Evolutionary conservation across 106 monocot species (phyloP), one percentile per base, ranked within the genome.

Genomic region (Triglochin maritima): DNA sequence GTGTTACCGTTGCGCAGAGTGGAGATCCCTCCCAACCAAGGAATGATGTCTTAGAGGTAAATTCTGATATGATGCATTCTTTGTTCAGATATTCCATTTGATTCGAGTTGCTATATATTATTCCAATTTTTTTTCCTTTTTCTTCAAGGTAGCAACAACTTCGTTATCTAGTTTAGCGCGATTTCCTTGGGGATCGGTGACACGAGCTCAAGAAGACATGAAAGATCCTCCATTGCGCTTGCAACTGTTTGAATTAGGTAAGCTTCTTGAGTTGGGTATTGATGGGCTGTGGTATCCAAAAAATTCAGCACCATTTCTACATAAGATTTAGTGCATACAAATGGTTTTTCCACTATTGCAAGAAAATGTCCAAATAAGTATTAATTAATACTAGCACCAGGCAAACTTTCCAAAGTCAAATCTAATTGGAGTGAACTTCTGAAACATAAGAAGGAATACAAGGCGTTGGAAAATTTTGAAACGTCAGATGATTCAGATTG

Each of bases 221-320:
- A 59, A 45, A 56, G 74, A 44, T 74, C 55, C 62, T 45, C 51
- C 62, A 47, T 47, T 71, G 62, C 56, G 29, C 4, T 80, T 92
- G 70, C 87, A 87, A 72, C 76, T 92, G 41, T 87, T 82, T 79
- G 91, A 92, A 81, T 92, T 92, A 69, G 87, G 87, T 87, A 77
- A 77, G 13, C 7, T 71, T 69, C 55, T 71, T 56, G 6, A 52
- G 57, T 59, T 59, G 7, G 15, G 16, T 59, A 14, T 8, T 59
- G 52, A 52, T 52, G 52, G 11, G 7, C 7, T 52, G 52, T 11
- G 7, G 11, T 52, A 52, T 52, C 11, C 52, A 52, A 11, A 52
- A 52, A 52, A 6, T 8, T 11, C 52, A 8, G 11, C 11, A 11
- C 11, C 52, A 52, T 52, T 52, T 8, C 52, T 52, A 52, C 9